Percentiles rank a stretch among this genome's conserved stretches.
Evolutionary conservation across 164 flowering plant species (phyloP).

Genomic region (Houttuynia cordata): DNA sequence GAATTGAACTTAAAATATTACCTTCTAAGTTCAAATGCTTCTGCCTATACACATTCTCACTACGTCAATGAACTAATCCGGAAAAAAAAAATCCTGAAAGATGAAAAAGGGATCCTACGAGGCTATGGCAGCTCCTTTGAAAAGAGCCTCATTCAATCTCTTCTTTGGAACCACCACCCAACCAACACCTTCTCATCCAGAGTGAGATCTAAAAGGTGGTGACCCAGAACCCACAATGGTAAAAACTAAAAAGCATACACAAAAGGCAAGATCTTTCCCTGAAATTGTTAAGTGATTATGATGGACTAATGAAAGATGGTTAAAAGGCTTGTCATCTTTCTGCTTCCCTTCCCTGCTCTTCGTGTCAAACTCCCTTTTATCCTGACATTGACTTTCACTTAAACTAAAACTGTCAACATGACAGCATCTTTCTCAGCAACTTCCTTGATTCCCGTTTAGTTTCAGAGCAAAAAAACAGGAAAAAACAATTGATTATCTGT

Average conservation of each 20-base stretch:
- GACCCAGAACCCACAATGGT: no score
- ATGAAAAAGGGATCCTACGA: no score
- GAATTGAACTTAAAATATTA: background rate
- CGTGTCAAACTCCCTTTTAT: background rate
- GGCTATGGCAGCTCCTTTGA: no score
- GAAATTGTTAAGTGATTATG: background rate
- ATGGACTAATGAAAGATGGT: background rate
- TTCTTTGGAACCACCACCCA: background rate
- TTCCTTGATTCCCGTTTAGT: background rate
- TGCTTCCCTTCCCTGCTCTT: background rate
- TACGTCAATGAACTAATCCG: background rate
- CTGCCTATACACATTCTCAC: background rate
- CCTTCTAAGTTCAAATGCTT: background rate
- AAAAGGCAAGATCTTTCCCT: background rate
- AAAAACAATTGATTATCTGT: no score
- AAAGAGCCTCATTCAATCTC: no score
- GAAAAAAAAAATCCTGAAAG: no score
- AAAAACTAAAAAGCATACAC: no score
- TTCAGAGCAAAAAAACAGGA: no score
- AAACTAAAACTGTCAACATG: background rate
- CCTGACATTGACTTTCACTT: background rate
- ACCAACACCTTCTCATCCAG: background rate
- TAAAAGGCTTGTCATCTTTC: background rate
- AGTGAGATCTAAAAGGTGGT: background rate
- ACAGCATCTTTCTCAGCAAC: background rate